These are phyloP conservation scores for Cercospora citrullina DNA, from an alignment of 2,329 filamentous ascomycete genomes.

Conservation along the genomic window DNA sequence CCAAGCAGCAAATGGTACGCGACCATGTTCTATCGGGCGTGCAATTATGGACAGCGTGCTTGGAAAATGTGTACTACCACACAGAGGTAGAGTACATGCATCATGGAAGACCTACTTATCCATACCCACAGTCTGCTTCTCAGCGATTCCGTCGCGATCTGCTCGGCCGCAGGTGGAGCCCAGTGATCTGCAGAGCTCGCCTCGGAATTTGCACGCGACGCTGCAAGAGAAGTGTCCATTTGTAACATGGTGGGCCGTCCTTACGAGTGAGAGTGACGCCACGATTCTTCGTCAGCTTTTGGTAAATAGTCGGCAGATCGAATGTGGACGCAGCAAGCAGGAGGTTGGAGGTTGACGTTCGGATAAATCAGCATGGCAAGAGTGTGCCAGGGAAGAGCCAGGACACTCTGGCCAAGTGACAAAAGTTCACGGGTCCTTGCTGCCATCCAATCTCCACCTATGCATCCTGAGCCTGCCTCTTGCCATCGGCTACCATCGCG, in stretches of 20 bases:
- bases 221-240: neutral
- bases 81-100: neutral
- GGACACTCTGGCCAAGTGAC: constrained; percentile 5
- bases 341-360: neutral
- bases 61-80: neutral
- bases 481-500: neutral
- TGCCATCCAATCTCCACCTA: neutral
- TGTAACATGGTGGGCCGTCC: neutral
- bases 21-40: neutral
- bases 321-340: neutral
- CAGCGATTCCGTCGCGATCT: neutral
- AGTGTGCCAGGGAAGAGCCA: constrained; percentile 2
- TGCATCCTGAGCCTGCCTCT: neutral
- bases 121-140: neutral
- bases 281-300: neutral
- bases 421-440: neutral
- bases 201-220: neutral
- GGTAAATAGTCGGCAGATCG: neutral
- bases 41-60: neutral
- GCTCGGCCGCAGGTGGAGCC: neutral
- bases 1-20: neutral
- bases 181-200: neutral
- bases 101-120: neutral
- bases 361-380: neutral
- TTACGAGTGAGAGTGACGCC: neutral